Evolutionary conservation across 352 stramenopile genomes (phyloP).

Genomic region (Pythium inflatum): DNA sequence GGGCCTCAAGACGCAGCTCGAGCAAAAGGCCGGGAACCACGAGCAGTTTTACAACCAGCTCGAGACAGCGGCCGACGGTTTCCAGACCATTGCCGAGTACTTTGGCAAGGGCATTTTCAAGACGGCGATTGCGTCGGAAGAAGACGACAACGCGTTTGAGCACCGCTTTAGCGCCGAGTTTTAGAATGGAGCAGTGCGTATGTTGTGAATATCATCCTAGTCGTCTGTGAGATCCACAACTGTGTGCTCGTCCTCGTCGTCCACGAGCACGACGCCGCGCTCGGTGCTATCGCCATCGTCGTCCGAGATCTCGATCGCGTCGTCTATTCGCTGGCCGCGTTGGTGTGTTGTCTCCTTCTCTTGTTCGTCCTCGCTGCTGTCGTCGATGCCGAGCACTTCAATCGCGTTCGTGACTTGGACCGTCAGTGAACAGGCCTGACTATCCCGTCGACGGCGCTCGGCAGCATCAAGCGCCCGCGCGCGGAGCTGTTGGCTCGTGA

Average conservation of each 20-base stretch:
- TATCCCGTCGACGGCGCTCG: constrained; percentile 54
- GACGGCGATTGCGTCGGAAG: constrained; percentile 62
- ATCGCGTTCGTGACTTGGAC: constrained; percentile 27
- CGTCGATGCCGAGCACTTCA: constrained; percentile 54
- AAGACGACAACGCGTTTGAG: constrained; percentile 68
- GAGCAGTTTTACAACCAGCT: constrained; percentile 94
- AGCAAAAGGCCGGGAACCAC: constrained; percentile 89
- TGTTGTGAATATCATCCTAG: constrained; percentile 1
- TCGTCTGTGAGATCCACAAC: constrained; percentile 28
- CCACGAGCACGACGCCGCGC: constrained; percentile 6
- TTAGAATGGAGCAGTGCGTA: constrained; percentile 37
- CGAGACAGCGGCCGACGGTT: constrained; percentile 86
- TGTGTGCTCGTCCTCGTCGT: constrained; percentile 7
- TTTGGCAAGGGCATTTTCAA: constrained; percentile 94
- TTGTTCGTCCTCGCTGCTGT: constrained; percentile 48
- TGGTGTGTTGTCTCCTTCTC: background rate
- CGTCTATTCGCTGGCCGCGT: constrained; percentile 3
- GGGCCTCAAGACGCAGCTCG: constrained; percentile 84
- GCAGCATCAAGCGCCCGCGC: constrained; percentile 54
- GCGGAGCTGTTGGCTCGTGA: constrained; percentile 39
- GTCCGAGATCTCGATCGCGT: constrained; percentile 29
- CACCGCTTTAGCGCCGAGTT: constrained; percentile 85
- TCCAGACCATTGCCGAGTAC: constrained; percentile 91
- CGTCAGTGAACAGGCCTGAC: constrained; percentile 33
- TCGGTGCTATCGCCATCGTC: constrained; percentile 9